Evolutionary conservation across 2,329 filamentous ascomycete genomes (phyloP), one percentile per base, ranked within the genome.

Genomic region (Ophiocordyceps australis): DNA sequence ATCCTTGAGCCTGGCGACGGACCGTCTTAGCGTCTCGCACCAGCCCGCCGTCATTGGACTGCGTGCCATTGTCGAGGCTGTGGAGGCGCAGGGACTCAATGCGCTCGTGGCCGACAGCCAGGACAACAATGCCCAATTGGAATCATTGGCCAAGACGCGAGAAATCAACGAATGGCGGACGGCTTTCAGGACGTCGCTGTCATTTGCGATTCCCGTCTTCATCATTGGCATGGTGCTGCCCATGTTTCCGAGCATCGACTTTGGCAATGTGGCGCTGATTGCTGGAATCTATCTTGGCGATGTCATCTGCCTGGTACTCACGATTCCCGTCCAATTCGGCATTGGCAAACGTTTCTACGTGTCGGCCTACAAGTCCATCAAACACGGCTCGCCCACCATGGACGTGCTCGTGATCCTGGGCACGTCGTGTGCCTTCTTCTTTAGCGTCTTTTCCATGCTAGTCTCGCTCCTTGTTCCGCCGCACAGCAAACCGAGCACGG

Each of bases 371-470:
- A 93, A 91, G 47, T 93, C 83, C 2, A 48, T 98, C 38, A 82
- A 77, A 50, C 89, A 98, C 47, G 69, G 73, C 13, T 79, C 85
- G 5, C 86, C 89, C 1, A 98, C 89, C 1, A 98, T 98, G 89
- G 89, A 98, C 45, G 89, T 95, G 2, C 63, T 98, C 14, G 80
- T 98, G 27, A 80, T 93, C 30, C 57, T 98, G 12, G 89, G 89
- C 27, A 98, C 89, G 6, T 92, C 85, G 0, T 77, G 83, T 14
- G 89, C 89, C 13, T 98, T 95, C 57, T 89, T 93, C 51, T 98
- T 94, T 55, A 95, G 86, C 47, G 55, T 83, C 37, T 70, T 80
- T 24, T 70, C 82, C 11, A 94, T 98, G 82, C 28, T 75, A 5
- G 72, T 95, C 11, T 91, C 83, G 1, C 47, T 95, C 13, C 37